Conservation (phyloP, 78 protist species). For the Chrysochromulina parva region DNA sequence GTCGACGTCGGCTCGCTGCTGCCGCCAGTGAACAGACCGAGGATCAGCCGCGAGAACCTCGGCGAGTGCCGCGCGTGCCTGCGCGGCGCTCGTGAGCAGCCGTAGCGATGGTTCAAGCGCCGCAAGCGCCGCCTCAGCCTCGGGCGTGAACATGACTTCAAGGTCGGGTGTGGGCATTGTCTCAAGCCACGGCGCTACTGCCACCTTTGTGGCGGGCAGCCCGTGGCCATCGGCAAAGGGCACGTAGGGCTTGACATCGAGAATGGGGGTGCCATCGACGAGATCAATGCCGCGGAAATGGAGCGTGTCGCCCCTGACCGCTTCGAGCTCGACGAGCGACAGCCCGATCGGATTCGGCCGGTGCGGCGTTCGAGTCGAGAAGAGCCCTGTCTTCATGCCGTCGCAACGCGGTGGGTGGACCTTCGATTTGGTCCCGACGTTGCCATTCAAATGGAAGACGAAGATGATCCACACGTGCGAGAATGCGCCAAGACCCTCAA, state of each 20-base stretch:
- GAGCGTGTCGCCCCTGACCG: background rate
- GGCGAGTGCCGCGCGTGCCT: too few relatives aligned
- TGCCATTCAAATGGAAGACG: background rate
- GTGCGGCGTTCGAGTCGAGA: slow-evolving; percentile 29
- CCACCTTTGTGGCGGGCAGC: too few relatives aligned
- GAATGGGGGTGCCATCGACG: slow-evolving; percentile 23
- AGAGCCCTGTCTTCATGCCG: slow-evolving; percentile 18
- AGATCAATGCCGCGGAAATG: slow-evolving; percentile 7
- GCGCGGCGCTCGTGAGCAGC: too few relatives aligned
- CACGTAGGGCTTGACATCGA: slow-evolving; percentile 46
- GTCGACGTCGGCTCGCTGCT: too few relatives aligned
- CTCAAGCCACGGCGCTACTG: too few relatives aligned
- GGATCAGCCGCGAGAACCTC: too few relatives aligned
- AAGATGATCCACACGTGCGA: slow-evolving; percentile 25
- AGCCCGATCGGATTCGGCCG: slow-evolving; percentile 24
- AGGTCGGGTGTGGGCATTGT: too few relatives aligned
- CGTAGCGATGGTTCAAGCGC: too few relatives aligned
- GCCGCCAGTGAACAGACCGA: too few relatives aligned
- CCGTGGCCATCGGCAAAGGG: background rate
- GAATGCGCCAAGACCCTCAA: background rate
- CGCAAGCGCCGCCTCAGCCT: too few relatives aligned
- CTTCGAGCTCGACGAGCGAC: background rate
- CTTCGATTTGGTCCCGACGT: background rate
- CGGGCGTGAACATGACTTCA: too few relatives aligned
- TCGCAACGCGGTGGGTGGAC: slow-evolving; percentile 22